phyloP scores from a whole-genome alignment of 2,329 filamentous ascomycete species.

The Knoxdaviesia proteae region DNA sequence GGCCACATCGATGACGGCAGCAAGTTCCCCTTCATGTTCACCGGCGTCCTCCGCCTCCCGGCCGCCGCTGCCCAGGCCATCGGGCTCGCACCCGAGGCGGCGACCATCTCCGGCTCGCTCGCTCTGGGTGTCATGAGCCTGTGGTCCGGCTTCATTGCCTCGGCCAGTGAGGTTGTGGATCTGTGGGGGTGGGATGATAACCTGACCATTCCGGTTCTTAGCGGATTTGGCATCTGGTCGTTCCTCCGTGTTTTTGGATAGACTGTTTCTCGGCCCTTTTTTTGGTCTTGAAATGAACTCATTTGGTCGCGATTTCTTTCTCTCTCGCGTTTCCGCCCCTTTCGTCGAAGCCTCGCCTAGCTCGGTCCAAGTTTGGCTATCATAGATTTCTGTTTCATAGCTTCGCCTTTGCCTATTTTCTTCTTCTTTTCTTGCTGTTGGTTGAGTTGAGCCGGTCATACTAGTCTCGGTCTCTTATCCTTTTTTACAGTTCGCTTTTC shows the following conservation, averaged over 20 bases:
- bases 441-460: no score
- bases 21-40: slow-evolving; percentile 58
- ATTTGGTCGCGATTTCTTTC: not conserved
- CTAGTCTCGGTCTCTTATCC: not conserved
- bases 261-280: slow-evolving; percentile 2
- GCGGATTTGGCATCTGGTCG: slow-evolving; percentile 71
- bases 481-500: not conserved
- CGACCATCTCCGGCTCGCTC: slow-evolving; percentile 44
- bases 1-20: slow-evolving; percentile 51
- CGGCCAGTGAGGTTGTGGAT: slow-evolving; percentile 76
- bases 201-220: slow-evolving; percentile 83
- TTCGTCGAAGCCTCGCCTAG: no score
- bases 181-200: slow-evolving; percentile 94
- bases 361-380: no score
- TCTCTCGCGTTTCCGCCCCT: not conserved
- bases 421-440: no score
- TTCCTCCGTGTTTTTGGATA: slow-evolving; percentile 75
- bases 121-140: slow-evolving; percentile 68
- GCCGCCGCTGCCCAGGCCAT: slow-evolving; percentile 32
- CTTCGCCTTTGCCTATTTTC: no score
- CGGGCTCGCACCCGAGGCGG: slow-evolving; percentile 35
- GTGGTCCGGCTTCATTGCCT: slow-evolving; percentile 74
- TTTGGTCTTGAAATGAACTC: not conserved
- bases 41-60: slow-evolving; percentile 54
- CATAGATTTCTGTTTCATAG: no score